A percentile compares a stretch with the other conserved stretches of the same genome.
These are phyloP conservation scores for Lachnellula subtilissima DNA, from an alignment of 2,329 filamentous ascomycete species.

Conservation along the genomic window DNA sequence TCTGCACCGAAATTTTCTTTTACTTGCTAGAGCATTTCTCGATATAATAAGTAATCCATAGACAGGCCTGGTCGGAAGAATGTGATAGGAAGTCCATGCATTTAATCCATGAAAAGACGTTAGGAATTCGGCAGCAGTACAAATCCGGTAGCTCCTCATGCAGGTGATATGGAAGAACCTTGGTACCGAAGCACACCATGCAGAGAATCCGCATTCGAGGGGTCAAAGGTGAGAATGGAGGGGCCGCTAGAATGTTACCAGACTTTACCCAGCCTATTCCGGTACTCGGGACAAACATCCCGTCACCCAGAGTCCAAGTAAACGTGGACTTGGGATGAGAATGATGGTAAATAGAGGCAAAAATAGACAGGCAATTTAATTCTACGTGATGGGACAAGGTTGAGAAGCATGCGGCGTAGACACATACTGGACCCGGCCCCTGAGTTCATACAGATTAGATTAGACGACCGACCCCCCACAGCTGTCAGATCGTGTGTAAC, in stretches of 20 bases:
- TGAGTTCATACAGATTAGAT: not conserved
- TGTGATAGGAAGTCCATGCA: not conserved
- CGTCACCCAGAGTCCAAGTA: not conserved
- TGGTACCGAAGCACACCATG: not conserved
- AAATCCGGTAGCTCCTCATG: not conserved
- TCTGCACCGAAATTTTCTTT: no score
- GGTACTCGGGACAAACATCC: not conserved
- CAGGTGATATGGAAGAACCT: not conserved
- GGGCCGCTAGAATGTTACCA: not conserved
- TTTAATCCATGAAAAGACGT: not conserved
- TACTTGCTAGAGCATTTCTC: no score
- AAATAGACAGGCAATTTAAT: not conserved
- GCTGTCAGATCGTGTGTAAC: not conserved
- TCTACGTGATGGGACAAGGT: not conserved
- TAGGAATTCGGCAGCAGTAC: not conserved
- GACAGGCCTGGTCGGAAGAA: not conserved
- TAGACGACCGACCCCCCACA: not conserved
- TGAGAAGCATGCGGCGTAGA: not conserved
- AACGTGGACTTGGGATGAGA: not conserved
- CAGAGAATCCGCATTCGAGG: not conserved
- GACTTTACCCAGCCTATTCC: not conserved
- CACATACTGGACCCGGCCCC: not conserved
- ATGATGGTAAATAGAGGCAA: not conserved
- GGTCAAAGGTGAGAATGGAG: no score
- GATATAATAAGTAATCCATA: not conserved